Evolutionary conservation across 176 grass and related monocot species (phyloP).

Genomic region (Calamus simplicifolius): DNA sequence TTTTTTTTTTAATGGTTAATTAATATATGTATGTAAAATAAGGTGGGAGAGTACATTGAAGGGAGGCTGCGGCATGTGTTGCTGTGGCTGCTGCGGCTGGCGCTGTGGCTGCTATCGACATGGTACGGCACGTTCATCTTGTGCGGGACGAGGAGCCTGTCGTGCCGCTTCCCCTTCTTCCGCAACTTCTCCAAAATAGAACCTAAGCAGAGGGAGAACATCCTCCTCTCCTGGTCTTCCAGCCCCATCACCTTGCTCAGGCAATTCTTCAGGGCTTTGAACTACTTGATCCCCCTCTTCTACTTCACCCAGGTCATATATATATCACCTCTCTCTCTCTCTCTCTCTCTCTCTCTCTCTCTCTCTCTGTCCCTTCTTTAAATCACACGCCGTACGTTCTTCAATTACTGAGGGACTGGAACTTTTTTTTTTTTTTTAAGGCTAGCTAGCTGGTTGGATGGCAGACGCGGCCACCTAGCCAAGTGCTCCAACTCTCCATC

Average conservation of each 20-base stretch:
- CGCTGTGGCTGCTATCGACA: neutral
- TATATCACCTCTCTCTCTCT: too few relatives aligned
- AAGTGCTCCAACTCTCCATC: too few relatives aligned
- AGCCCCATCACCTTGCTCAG: neutral
- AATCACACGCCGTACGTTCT: too few relatives aligned
- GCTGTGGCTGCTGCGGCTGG: neutral
- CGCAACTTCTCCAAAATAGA: neutral
- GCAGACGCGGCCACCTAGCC: too few relatives aligned
- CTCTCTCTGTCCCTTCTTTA: too few relatives aligned
- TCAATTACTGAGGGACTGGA: too few relatives aligned
- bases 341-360: too few relatives aligned
- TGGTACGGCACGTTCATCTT: neutral
- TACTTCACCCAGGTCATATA: conserved; percentile 3
- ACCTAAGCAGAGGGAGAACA: neutral
- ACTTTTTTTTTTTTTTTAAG: too few relatives aligned
- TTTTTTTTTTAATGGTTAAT: neutral
- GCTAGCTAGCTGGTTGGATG: too few relatives aligned
- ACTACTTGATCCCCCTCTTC: neutral
- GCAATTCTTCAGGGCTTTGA: neutral
- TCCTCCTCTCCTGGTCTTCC: neutral
- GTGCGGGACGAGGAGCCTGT: neutral
- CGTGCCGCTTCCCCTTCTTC: neutral
- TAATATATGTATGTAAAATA: neutral
- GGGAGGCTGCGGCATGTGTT: neutral
- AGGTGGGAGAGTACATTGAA: neutral